A percentile compares a stretch with the other conserved stretches of the same genome.
These are phyloP conservation scores for Backusella macrospora DNA, from an alignment of 192 early-diverging fungal species.

Conservation along the genomic window DNA sequence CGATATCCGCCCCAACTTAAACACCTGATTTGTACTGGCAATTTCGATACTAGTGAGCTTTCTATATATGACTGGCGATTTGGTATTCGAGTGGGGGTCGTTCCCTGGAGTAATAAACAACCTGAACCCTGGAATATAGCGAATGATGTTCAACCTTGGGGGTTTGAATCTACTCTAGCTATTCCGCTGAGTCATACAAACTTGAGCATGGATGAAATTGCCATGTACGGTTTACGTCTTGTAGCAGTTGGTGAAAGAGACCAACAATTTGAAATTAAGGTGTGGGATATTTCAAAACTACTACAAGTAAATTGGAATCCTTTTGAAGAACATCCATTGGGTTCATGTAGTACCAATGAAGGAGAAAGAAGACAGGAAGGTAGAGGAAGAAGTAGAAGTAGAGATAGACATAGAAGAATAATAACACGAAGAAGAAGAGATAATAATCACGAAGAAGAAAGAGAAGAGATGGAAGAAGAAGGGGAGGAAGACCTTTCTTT, in stretches of 20 bases:
- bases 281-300: constrained; percentile 35
- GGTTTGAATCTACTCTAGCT: constrained; percentile 31
- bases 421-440: too few species aligned
- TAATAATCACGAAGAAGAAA: neutral
- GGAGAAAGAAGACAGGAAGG: neutral
- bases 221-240: constrained; percentile 18
- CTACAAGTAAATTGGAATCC: constrained; percentile 27
- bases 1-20: constrained; percentile 33
- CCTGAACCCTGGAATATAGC: neutral
- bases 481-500: constrained; percentile 6
- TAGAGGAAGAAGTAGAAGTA: neutral
- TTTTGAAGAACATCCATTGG: neutral
- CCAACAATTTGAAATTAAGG: constrained; percentile 28
- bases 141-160: constrained; percentile 27
- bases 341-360: neutral
- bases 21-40: constrained; percentile 36
- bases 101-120: constrained; percentile 28
- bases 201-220: constrained; percentile 9
- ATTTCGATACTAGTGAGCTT: constrained; percentile 29
- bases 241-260: constrained; percentile 36
- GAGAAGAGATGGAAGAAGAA: neutral
- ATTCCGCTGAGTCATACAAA: constrained; percentile 8
- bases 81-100: constrained; percentile 28
- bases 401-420: neutral
- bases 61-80: constrained; percentile 42